These are phyloP conservation scores for Colletotrichum sp. DNA, from an alignment of 2,329 filamentous ascomycete genomes.

Conservation along the genomic window DNA sequence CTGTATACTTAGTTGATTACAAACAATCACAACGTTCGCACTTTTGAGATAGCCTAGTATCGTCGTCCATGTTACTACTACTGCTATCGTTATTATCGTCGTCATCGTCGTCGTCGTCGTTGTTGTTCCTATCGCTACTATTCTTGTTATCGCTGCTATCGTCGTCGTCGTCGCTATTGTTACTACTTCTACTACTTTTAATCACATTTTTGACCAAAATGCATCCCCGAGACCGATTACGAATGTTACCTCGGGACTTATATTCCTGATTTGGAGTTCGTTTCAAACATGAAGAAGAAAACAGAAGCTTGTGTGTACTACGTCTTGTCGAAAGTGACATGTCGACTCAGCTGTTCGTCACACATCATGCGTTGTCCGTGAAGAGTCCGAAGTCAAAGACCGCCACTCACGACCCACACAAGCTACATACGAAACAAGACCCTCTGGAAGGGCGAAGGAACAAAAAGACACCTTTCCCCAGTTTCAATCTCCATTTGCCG, in stretches of 20 bases:
- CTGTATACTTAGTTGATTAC: neutral
- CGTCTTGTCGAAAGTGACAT: neutral
- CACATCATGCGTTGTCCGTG: neutral
- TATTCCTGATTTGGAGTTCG: neutral
- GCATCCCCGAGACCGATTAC: neutral
- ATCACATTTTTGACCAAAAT: neutral
- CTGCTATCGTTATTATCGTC: no score
- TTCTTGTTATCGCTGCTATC: no score
- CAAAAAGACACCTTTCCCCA: neutral
- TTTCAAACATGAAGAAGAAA: neutral
- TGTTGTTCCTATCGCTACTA: no score
- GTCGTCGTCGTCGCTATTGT: no score
- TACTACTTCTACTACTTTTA: rapidly evolving
- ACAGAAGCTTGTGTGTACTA: neutral
- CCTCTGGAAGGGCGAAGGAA: neutral
- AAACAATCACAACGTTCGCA: no score
- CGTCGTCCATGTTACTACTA: no score
- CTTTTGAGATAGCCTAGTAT: neutral
- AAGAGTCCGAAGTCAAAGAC: neutral
- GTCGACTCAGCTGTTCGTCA: neutral
- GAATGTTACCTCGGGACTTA: neutral
- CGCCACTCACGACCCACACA: neutral
- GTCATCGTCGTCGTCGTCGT: no score
- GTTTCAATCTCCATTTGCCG: neutral
- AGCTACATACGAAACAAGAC: neutral